Base-by-base conservation (phyloP, 768 basidiomycete species). In the Phlebiopsis gigantea region DNA sequence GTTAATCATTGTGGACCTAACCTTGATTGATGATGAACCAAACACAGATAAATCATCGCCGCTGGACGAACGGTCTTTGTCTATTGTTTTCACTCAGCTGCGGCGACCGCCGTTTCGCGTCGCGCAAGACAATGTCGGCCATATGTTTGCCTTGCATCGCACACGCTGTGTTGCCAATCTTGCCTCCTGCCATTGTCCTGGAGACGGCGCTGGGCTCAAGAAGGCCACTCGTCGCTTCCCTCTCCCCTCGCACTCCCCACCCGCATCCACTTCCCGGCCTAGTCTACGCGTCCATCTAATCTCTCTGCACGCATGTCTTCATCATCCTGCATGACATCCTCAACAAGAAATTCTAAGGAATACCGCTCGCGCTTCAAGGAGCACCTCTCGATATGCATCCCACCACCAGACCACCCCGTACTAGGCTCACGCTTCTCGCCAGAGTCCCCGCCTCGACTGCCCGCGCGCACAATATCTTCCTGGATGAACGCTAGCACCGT, bases 351-450 rank as follows among this genome's bases (percentile, higher is more conserved):
- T 14, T 56, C 54, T 14, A 41, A 21, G 47, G 57, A 58, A 17
- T 24, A 31, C 22, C 53, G 26, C 50, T 61, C 60, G 14, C 53
- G 43, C 42, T 61, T 61, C 48, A 57, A 52, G 25, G 60, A 61
- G 24, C 57, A 61, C 22, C 54, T 61, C 41, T 58, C 57, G 4
- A 58, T 61, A 25, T 47, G 41, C 50, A 52, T 58, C n/a, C 63
- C 63, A 12, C 34, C 34, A 61, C 55, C 57, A 30, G 59, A 67
- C 54, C 41, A 54, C 14, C 66, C 65, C 2, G 34, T 71, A 49
- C 71, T 72, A 55, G 56, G 57, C 2, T 78, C 77, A 44, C 75
- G 67, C 46, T 77, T 78, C 65, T 78, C 77, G 19, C 74, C 77
- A 34, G 73, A 73, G n/a, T 75, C 76, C 9, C 72, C 73, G 12